Evolutionary conservation across 805 yeast genomes (phyloP), one percentile per base, ranked within the genome.

Genomic region (Candida mattraensis): DNA sequence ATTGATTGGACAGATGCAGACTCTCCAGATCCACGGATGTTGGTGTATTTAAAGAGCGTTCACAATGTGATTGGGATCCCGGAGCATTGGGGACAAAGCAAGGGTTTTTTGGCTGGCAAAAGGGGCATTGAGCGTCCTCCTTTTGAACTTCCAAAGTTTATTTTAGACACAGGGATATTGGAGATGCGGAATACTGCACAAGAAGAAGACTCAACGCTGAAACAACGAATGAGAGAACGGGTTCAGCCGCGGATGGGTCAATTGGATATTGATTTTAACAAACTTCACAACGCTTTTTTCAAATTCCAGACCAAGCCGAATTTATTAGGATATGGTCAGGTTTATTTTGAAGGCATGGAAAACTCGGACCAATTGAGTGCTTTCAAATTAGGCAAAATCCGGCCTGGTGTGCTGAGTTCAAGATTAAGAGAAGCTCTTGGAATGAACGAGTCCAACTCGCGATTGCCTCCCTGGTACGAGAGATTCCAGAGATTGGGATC

Each of bases 1-100:
- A 81, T 91, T 1, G 95, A 88, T 45, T 83, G 95, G 94, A 76
- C 66, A 49, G 98, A 93, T 58, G 82, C 80, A 2, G 93, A 89
- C 63, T 83, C 97, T 0, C 70, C 69, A 1, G 91, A 87, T 49
- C 96, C 99, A 2, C 61, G 66, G 30, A 54, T 88, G 14, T 67
- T 78, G 10, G 77, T 85, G 0, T 64, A 70, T 15, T 58, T 91
- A 32, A 91, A 89, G 54, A 63, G 80, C 0, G 61, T 67, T 22
- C 79, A 77, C 38, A 85, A 87, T 45, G 70, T 65, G 1, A 80
- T 89, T 1, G 85, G 78, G 2, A 87, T 91, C 1, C 98, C 98
- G 0, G 53, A 62, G 0, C 93, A 88, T 58, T 91, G 99, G 99
- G 77, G 76, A 35, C 63, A 72, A 11, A 87, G 87, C 52, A 66